phyloP scores from a whole-genome alignment of 495 filamentous ascomycete species.

The Lasiosphaeria miniovina region DNA sequence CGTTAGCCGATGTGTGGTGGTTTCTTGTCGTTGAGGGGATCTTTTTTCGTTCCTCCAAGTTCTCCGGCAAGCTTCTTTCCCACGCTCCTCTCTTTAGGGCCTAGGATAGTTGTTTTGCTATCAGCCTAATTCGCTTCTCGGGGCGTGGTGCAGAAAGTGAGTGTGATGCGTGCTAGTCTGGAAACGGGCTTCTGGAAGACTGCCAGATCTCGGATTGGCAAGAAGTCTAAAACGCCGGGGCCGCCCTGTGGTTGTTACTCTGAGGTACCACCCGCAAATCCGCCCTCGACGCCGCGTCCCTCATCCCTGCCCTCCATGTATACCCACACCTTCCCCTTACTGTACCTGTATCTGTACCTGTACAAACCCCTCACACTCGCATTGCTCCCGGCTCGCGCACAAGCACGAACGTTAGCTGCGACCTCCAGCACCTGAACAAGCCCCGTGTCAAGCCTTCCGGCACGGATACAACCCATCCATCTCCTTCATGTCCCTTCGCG shows the following conservation, averaged over 20 bases:
- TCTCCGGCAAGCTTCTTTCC: too few relatives aligned
- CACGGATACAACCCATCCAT: conserved; percentile 21
- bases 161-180: conserved; percentile 7
- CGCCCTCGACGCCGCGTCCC: conserved; percentile 10
- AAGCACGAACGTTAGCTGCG: conserved; percentile 17
- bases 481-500: conserved; percentile 10
- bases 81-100: neutral
- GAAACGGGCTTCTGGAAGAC: conserved; percentile 26
- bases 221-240: conserved; percentile 23
- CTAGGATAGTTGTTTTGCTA: neutral
- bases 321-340: neutral
- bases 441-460: conserved; percentile 25
- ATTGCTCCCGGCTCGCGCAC: conserved; percentile 22
- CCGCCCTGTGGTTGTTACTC: conserved; percentile 14
- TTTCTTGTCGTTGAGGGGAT: too few relatives aligned
- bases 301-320: conserved; percentile 7
- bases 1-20: neutral
- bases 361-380: conserved; percentile 22
- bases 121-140: conserved; percentile 5
- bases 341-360: too few relatives aligned
- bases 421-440: conserved; percentile 10
- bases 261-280: conserved; percentile 19
- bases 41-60: too few relatives aligned
- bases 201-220: conserved; percentile 19
- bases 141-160: neutral